A percentile compares a stretch with the other conserved stretches of the same genome.
These are phyloP conservation scores for Colletotrichum liriopes DNA, from an alignment of 2,329 filamentous ascomycete genomes.

Conservation along the genomic window DNA sequence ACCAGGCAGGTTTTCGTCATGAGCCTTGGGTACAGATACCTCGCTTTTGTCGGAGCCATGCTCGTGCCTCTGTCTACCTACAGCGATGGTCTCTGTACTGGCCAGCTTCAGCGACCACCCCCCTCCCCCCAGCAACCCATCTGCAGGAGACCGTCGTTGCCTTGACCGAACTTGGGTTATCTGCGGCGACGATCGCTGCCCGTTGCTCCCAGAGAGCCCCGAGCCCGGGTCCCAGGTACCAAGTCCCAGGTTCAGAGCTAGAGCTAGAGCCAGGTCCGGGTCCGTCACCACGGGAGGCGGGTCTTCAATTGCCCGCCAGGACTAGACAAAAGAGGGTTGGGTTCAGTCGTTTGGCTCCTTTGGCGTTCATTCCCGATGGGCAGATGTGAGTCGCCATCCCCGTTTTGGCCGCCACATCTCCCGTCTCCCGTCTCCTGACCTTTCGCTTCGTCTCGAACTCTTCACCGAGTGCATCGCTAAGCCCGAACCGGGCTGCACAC, in stretches of 20 bases:
- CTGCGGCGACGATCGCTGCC: slow-evolving; percentile 39
- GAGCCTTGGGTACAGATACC: background rate
- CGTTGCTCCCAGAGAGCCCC: slow-evolving; percentile 32
- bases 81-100: background rate
- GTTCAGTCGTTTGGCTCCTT: slow-evolving; percentile 20
- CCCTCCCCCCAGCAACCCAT: background rate
- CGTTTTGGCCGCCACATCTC: slow-evolving; percentile 11
- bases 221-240: slow-evolving; percentile 38
- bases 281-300: slow-evolving; percentile 33
- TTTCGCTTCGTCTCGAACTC: slow-evolving; percentile 3
- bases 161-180: slow-evolving; percentile 26
- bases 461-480: slow-evolving; percentile 18
- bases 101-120: background rate
- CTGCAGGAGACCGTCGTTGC: slow-evolving; percentile 17
- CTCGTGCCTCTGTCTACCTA: background rate
- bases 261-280: slow-evolving; percentile 20
- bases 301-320: slow-evolving; percentile 35
- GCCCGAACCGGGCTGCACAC: background rate
- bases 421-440: background rate
- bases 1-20: background rate
- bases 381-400: slow-evolving; percentile 33
- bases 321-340: slow-evolving; percentile 38
- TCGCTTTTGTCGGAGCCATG: background rate
- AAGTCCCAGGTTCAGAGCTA: slow-evolving; percentile 32
- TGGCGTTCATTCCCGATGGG: slow-evolving; percentile 11